Evolutionary conservation across 345 rosid species (phyloP), one percentile per base, ranked within the genome.

Genomic region (Microcos paniculata): DNA sequence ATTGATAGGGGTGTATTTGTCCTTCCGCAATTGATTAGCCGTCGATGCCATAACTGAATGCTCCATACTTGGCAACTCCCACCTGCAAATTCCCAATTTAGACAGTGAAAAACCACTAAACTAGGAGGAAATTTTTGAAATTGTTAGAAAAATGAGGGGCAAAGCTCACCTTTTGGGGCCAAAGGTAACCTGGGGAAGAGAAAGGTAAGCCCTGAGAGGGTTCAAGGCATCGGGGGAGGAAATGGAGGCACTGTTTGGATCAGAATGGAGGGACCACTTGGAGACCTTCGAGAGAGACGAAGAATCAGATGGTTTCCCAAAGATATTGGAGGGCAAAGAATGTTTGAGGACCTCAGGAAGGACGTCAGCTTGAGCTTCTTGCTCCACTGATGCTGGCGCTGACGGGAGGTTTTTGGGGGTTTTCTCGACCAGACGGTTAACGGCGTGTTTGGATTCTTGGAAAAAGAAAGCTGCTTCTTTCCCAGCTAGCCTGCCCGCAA

Each of bases 401-500:
- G 82, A 62, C 19, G 84, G 84, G 56, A 74, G 65, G 53, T 78
- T 83, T 45, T 77, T 78, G 64, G 91, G 46, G 76, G 79, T 72
- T 84, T 87, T 95, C 85, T 90, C 91, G 15, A 87, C 90, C 76
- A 95, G 84, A 21, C 94, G 97, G 80, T 85, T 87, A 33, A 95
- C 92, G 78, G 97, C 98, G 45, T 84, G 92, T 82, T 90, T 93
- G 84, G 98, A 83, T 86, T 93, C 98, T 77, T 88, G 88, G 86
- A 90, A 88, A 83, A 93, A 95, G 79, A 82, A 91, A 16, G 98
- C 97, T 4, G 91, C 98, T 83, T 93, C 99, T 83, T 91, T 95
- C 38, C 94, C 99, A 31, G 93, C 99, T 73, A 85, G 76, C 61
- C 97, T 89, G 61, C 95, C 95, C 68, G 84, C 94, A 15, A 95